Evolutionary conservation across 2,329 filamentous ascomycete species (phyloP), one percentile per base, ranked within the genome.

Genomic region (Coniochaeta sp.): DNA sequence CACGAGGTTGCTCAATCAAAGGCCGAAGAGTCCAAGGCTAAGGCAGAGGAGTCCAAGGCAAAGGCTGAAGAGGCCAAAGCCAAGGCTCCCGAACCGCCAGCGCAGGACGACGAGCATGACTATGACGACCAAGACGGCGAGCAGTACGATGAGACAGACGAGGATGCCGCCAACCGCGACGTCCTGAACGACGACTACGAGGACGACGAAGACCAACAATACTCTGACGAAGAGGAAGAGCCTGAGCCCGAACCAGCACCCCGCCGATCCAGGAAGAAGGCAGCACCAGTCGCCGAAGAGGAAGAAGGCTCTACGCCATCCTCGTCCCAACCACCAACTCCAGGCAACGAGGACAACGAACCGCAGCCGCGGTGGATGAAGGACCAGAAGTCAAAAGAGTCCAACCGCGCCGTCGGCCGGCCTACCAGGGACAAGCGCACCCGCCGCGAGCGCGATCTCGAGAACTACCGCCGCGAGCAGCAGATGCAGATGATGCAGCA

Each of bases 221-320:
- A 65, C 3, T 76, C 79, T 36, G 83, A 85, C 28, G 44, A 61
- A 19, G 63, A 65, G 19, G 63, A 68, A 33, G 62, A 65, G 44
- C 60, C 61, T 24, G 62, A 64, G 58, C 62, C 61, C 31, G 61
- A 63, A 16, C 72, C 88, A 22, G 86, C 88, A 68, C 75, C 86
- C 85, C 85, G 66, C 85, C 56, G 56, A 5, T n/a, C 56, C 2
- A 24, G 38, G 19, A 58, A 58, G 38, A 52, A 52, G 47, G 24
- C 56, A 89, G 74, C 70, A 88, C 65, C 87, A 84, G 6, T 69
- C 88, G 63, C 81, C 78, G 61, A 76, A 87, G 31, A 61, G 22
- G 62, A 64, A 11, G 64, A 66, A 24, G 60, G 58, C 16, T 64
- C 65, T 14, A 68, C 68, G 4, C 68, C 68, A 0, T 58, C 65